Base-by-base conservation (phyloP, 2,329 filamentous ascomycete species). In the Hirsutella rhossiliensis region DNA sequence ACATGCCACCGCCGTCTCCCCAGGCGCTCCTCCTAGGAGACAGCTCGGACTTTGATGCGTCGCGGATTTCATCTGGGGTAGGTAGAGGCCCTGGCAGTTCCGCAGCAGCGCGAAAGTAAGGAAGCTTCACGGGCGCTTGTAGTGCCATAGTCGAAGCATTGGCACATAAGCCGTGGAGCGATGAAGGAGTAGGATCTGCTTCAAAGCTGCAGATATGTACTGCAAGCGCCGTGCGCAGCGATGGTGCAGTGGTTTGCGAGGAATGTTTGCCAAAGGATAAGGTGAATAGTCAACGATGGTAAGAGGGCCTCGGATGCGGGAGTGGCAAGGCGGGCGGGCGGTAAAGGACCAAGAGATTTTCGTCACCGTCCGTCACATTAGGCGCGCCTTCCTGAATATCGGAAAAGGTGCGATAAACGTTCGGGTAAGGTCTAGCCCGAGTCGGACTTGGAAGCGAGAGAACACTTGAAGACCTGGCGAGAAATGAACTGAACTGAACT, bases 51-150 rank as follows among this genome's bases (percentile, higher is more conserved):
- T 40, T 40, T 38, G 37, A 28, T 23, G 42, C 37, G 18, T 23
- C 5, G 36, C 40, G 40, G 41, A 46, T 43, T 41, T 43, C 45
- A 11, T 7, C 20, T 18, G 17, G 13, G 5, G 45, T 38, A 20
- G 41, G 45, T 28, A 46, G 41, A 41, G 45, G 45, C n/a, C 41
- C 45, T 5, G 40, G 44, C 28, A 45, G 40, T 40, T 42, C 40
- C 28, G 44, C 40, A 45, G 40, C 18, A 32, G 23, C 19, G 34
- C 44, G 34, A 27, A 40, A 39, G 27, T 45, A 45, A 32, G 40
- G 44, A 45, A 45, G 40, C 40, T 38, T 40, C 36, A 43, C 41
- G 15, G 41, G 41, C n/a, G 27, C 32, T 38, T 1, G 31, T 36
- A 37, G 41, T 6, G 29, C 31, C 41, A 43, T 43, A 13, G 36